Evolutionary conservation across 2,329 filamentous ascomycete species (phyloP).

Genomic region (Fusarium duplospermum): DNA sequence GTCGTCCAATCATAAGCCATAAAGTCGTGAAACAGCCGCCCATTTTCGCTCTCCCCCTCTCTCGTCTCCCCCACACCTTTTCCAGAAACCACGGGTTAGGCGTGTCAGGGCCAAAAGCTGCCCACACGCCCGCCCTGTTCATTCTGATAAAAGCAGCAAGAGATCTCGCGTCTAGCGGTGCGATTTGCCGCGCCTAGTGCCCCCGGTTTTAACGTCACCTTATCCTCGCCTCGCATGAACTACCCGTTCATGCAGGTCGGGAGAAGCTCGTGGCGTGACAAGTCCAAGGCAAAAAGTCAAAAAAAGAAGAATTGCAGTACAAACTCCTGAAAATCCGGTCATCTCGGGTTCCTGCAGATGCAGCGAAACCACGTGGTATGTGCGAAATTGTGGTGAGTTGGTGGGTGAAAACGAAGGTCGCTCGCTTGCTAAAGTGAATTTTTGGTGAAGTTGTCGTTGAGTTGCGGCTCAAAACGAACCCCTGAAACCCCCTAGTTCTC

Average conservation of each 20-base stretch:
- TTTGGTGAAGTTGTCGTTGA: slow-evolving; percentile 31
- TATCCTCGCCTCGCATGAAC: slow-evolving; percentile 40
- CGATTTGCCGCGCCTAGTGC: slow-evolving; percentile 49
- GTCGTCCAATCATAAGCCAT: slow-evolving; percentile 67
- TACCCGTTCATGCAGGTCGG: slow-evolving; percentile 34
- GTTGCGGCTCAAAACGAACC: slow-evolving; percentile 35
- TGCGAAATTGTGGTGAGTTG: slow-evolving; percentile 30
- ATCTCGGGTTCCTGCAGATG: slow-evolving; percentile 34
- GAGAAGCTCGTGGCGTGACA: slow-evolving; percentile 34
- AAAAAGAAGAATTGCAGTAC: slow-evolving; percentile 24
- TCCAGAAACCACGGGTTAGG: slow-evolving; percentile 43
- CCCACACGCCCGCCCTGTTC: slow-evolving; percentile 41
- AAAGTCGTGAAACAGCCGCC: slow-evolving; percentile 58
- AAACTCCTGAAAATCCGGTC: slow-evolving; percentile 31
- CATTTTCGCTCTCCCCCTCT: slow-evolving; percentile 17
- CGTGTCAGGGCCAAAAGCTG: slow-evolving; percentile 40
- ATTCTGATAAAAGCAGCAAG: slow-evolving; percentile 55
- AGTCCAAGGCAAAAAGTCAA: slow-evolving; percentile 24
- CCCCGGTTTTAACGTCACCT: slow-evolving; percentile 46
- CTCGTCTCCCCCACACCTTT: slow-evolving; percentile 40
- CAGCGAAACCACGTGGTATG: slow-evolving; percentile 35
- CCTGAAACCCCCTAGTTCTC: slow-evolving; percentile 63
- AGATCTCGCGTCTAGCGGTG: slow-evolving; percentile 53
- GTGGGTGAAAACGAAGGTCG: slow-evolving; percentile 25
- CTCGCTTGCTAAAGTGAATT: slow-evolving; percentile 34